Percentiles rank a stretch among this genome's conserved stretches.
These are phyloP conservation scores for Heliamphora pulchella DNA, from an alignment of 179 eudicot genomes.

Conservation along the genomic window DNA sequence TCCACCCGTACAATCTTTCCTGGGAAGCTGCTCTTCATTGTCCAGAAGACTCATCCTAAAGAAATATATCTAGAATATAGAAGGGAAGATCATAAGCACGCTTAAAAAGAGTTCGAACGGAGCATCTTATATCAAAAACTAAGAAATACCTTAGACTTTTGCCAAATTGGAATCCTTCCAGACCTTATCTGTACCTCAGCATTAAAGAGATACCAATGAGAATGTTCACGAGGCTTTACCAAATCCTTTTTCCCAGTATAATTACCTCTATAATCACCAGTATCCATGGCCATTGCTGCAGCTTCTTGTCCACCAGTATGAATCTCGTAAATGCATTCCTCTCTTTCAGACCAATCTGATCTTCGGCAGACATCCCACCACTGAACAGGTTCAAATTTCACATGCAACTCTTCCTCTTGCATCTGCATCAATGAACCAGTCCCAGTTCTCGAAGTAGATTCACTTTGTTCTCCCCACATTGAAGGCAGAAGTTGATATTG, in stretches of 20 bases:
- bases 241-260: conserved; percentile 34
- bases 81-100: conserved; percentile 17
- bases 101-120: conserved; percentile 13
- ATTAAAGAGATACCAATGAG: conserved; percentile 76
- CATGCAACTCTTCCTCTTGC: conserved; percentile 78
- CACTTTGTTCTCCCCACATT: conserved; percentile 51
- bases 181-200: conserved; percentile 83
- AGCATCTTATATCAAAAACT: conserved; percentile 8
- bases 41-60: conserved; percentile 40
- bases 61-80: conserved; percentile 57
- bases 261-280: conserved; percentile 44
- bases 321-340: conserved; percentile 48
- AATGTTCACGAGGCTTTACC: conserved; percentile 44
- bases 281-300: conserved; percentile 30
- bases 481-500: conserved; percentile 82
- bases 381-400: conserved; percentile 73
- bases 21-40: conserved; percentile 21
- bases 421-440: conserved; percentile 38
- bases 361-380: conserved; percentile 99
- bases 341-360: conserved; percentile 89
- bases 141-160: conserved; percentile 66
- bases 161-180: conserved; percentile 76
- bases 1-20: conserved; percentile 39
- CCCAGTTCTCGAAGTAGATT: conserved; percentile 40
- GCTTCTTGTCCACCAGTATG: conserved; percentile 32